phyloP scores from a whole-genome alignment of 2,329 filamentous ascomycete species.

The Sporothrix mexicana region DNA sequence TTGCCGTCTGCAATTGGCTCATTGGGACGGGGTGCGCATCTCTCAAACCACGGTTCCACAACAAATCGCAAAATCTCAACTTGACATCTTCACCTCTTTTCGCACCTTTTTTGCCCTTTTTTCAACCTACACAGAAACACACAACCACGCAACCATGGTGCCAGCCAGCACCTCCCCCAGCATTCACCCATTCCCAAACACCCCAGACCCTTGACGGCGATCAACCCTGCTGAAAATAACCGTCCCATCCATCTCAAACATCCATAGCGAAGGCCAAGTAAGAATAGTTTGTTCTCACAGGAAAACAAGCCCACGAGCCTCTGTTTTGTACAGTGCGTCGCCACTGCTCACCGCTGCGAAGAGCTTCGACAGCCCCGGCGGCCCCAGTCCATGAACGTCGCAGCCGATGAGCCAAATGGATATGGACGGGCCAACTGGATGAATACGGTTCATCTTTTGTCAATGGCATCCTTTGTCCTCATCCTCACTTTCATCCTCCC shows the following conservation, averaged over 20 bases:
- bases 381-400: background rate
- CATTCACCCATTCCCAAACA: conserved; percentile 3
- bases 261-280: background rate
- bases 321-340: background rate
- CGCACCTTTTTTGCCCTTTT: no score
- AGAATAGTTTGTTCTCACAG: conserved; percentile 18
- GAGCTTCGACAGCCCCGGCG: conserved; percentile 5
- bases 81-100: background rate
- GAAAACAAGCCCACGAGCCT: background rate
- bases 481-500: no score
- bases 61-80: conserved; percentile 28
- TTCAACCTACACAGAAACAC: background rate
- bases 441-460: conserved; percentile 33
- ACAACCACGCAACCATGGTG: conserved; percentile 24
- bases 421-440: conserved; percentile 35
- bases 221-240: conserved; percentile 53
- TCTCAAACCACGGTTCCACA: conserved; percentile 26
- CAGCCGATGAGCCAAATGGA: conserved; percentile 17
- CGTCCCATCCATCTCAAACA: conserved; percentile 62
- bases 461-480: conserved; percentile 10
- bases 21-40: background rate
- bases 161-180: conserved; percentile 20
- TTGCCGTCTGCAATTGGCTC: conserved; percentile 24
- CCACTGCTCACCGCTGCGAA: background rate
- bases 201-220: conserved; percentile 48